phyloP scores from a whole-genome alignment of 352 stramenopile genomes.

The Globisporangium acanthophoron region DNA sequence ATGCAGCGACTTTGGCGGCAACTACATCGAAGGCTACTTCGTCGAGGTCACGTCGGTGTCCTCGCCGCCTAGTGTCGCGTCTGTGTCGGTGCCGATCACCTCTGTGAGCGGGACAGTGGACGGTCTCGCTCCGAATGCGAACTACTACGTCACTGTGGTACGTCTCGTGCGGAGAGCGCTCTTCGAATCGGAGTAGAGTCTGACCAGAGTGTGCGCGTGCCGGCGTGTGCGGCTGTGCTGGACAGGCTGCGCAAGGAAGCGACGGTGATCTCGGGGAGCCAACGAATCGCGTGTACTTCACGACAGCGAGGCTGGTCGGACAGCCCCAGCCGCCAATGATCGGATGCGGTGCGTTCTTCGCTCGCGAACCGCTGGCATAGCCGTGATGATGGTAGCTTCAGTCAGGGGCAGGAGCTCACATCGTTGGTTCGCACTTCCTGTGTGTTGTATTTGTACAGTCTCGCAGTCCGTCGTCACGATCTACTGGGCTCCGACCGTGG shows the following conservation, averaged over 20 bases:
- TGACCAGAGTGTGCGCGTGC: background rate
- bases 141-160: slow-evolving; percentile 50
- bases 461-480: slow-evolving; percentile 25
- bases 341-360: slow-evolving; percentile 35
- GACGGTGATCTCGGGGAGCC: slow-evolving; percentile 21
- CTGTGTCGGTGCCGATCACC: slow-evolving; percentile 11
- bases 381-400: background rate
- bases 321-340: slow-evolving; percentile 39
- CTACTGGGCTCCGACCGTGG: slow-evolving; percentile 24
- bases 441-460: slow-evolving; percentile 12
- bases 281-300: slow-evolving; percentile 39
- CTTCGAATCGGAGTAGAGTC: background rate
- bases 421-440: background rate
- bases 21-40: slow-evolving; percentile 30
- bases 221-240: background rate
- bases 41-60: slow-evolving; percentile 15
- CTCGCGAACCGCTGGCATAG: background rate
- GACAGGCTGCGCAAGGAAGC: slow-evolving; percentile 23
- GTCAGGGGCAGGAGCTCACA: background rate
- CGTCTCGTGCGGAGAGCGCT: slow-evolving; percentile 3
- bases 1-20: slow-evolving; percentile 41
- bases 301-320: slow-evolving; percentile 19
- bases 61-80: slow-evolving; percentile 1
- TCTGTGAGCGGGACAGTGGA: slow-evolving; percentile 19
- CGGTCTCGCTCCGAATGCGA: slow-evolving; percentile 15